These are phyloP conservation scores for Metschnikowia hibisci DNA, from an alignment of 805 yeast species.

Conservation along the genomic window DNA sequence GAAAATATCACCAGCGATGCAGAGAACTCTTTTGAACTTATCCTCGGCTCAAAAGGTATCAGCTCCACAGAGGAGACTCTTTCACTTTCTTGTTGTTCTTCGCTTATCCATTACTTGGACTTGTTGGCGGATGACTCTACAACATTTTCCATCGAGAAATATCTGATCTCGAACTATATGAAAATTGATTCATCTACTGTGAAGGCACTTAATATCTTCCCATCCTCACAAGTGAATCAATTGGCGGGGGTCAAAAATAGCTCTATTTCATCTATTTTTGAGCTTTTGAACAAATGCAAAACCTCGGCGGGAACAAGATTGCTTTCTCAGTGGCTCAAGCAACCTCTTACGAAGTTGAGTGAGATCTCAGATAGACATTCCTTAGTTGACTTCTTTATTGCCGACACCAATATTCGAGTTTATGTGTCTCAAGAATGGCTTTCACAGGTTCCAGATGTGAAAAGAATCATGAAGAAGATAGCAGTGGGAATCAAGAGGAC, in stretches of 20 bases:
- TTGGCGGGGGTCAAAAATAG: slow-evolving; percentile 20
- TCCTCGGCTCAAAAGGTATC: slow-evolving; percentile 54
- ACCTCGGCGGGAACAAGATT: slow-evolving; percentile 85
- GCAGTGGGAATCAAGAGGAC: slow-evolving; percentile 28
- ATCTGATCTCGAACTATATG: slow-evolving; percentile 78
- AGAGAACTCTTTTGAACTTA: slow-evolving; percentile 33
- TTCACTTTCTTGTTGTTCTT: slow-evolving; percentile 62
- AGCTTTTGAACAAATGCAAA: slow-evolving; percentile 82
- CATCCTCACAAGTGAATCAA: slow-evolving; percentile 28
- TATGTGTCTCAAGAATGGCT: slow-evolving; percentile 64
- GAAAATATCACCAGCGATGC: slow-evolving; percentile 26
- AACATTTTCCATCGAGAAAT: slow-evolving; percentile 58
- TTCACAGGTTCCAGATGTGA: slow-evolving; percentile 76
- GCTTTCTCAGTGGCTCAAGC: slow-evolving; percentile 92
- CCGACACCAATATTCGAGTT: slow-evolving; percentile 64
- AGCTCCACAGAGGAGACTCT: slow-evolving; percentile 40
- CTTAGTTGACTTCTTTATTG: slow-evolving; percentile 70
- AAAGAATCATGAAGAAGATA: slow-evolving; percentile 69
- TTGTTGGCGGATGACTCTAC: slow-evolving; percentile 55
- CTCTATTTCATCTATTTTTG: slow-evolving; percentile 57
- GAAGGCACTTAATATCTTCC: slow-evolving; percentile 82
- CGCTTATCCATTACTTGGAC: slow-evolving; percentile 65
- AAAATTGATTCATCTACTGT: slow-evolving; percentile 88
- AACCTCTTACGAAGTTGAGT: slow-evolving; percentile 69
- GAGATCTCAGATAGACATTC: slow-evolving; percentile 66